Conservation (phyloP, 2,329 filamentous ascomycete genomes). For the Neopestalotiopsis sp. region DNA sequence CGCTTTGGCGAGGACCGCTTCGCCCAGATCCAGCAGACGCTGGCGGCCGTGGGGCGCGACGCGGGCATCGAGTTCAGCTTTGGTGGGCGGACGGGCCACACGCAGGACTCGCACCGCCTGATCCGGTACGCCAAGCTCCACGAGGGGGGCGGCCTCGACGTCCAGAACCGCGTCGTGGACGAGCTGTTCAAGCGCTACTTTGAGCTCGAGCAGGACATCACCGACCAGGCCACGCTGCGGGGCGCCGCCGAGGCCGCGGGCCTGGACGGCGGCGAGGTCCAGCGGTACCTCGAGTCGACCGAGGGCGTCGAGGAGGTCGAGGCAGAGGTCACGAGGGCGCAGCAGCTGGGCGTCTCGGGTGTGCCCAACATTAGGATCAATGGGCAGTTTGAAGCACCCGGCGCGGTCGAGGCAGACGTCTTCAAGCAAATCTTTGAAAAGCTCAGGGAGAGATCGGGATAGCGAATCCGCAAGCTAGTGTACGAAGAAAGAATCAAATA, state of each 20-base stretch:
- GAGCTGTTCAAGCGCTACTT: constrained; percentile 72
- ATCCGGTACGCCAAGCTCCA: constrained; percentile 45
- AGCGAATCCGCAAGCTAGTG: not conserved
- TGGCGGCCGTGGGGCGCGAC: constrained; percentile 54
- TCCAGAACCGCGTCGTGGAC: constrained; percentile 66
- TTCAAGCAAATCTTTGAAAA: constrained; percentile 16
- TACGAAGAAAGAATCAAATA: not conserved
- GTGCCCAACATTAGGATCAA: constrained; percentile 82
- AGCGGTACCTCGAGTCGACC: constrained; percentile 58
- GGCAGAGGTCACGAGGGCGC: constrained; percentile 57
- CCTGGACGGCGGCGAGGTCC: constrained; percentile 56
- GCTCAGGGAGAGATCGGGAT: not conserved
- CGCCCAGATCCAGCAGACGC: constrained; percentile 55
- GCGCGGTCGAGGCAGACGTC: constrained; percentile 50
- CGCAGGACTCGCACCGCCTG: constrained; percentile 67
- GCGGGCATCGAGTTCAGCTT: constrained; percentile 69
- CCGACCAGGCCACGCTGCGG: constrained; percentile 56
- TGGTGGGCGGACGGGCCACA: constrained; percentile 67
- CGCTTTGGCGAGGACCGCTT: constrained; percentile 65
- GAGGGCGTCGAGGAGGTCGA: constrained; percentile 64
- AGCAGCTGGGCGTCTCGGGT: constrained; percentile 60
- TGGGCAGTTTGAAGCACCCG: constrained; percentile 68
- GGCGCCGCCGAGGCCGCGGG: constrained; percentile 60
- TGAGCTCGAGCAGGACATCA: constrained; percentile 69
- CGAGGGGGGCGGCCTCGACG: constrained; percentile 39